These are phyloP conservation scores for Suhomyces sp. DNA, from an alignment of 805 yeast genomes.

Conservation along the genomic window DNA sequence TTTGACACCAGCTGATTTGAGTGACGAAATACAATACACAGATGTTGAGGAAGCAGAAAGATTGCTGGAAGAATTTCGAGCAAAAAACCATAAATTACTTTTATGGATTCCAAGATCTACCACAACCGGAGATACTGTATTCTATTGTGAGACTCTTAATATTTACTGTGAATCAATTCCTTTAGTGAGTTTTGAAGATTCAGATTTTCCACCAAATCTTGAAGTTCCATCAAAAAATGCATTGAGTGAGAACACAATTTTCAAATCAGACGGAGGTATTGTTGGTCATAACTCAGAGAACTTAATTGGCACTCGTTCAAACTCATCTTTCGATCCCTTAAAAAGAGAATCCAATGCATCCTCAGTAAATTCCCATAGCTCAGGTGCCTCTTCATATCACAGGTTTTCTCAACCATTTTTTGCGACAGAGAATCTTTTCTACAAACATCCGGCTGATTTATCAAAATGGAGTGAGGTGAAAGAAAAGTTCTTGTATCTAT, in stretches of 20 bases:
- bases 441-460: constrained; percentile 59
- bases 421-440: constrained; percentile 46
- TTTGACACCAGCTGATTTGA: constrained; percentile 11
- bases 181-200: constrained; percentile 29
- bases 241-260: constrained; percentile 18
- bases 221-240: constrained; percentile 27
- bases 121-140: constrained; percentile 53
- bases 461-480: constrained; percentile 58
- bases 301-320: constrained; percentile 7
- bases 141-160: constrained; percentile 59
- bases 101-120: constrained; percentile 65
- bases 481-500: constrained; percentile 46
- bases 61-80: constrained; percentile 22
- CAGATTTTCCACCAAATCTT: constrained; percentile 20
- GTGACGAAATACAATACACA: constrained; percentile 13
- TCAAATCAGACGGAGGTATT: constrained; percentile 8
- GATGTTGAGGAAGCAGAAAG: constrained; percentile 31
- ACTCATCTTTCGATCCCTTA: constrained; percentile 25
- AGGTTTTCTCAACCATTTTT: constrained; percentile 44
- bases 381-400: constrained; percentile 34
- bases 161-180: constrained; percentile 62
- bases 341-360: constrained; percentile 42
- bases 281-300: constrained; percentile 1
- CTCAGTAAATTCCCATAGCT: constrained; percentile 24
- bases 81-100: constrained; percentile 19